A percentile compares a stretch with the other conserved stretches of the same genome.
phyloP scores from a whole-genome alignment of 768 basidiomycete genomes.

The Russula earlei region DNA sequence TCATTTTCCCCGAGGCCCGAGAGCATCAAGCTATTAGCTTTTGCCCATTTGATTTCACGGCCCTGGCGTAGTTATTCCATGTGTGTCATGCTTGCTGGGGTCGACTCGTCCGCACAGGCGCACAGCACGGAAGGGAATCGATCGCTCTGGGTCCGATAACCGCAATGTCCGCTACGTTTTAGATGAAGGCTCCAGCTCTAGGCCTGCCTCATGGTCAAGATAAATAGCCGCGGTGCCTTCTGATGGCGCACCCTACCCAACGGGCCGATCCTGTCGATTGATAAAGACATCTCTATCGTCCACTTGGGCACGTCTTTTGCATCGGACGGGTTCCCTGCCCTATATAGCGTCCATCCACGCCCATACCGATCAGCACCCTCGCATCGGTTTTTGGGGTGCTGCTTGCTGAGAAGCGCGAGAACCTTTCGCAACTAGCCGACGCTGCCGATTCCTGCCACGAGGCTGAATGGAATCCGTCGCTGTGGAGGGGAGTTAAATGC shows the following conservation, averaged over 20 bases:
- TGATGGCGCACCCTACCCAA: neutral
- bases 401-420: constrained; percentile 3
- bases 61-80: too few relatives aligned
- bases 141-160: neutral
- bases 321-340: neutral
- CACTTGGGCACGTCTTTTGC: neutral
- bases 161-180: neutral
- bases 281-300: constrained; percentile 1
- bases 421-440: constrained; percentile 7
- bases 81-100: too few relatives aligned
- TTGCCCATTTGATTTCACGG: neutral
- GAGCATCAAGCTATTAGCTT: neutral
- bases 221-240: neutral
- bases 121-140: neutral
- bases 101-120: too few relatives aligned
- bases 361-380: constrained; percentile 13
- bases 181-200: constrained; percentile 3
- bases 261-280: neutral
- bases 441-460: constrained; percentile 2
- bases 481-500: constrained; percentile 1
- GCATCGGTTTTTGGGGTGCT: constrained; percentile 13
- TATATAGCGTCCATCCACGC: neutral
- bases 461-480: neutral
- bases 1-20: neutral
- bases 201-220: neutral